Evolutionary conservation across 495 filamentous ascomycete genomes (phyloP).

Genomic region (Xylaria acuta): DNA sequence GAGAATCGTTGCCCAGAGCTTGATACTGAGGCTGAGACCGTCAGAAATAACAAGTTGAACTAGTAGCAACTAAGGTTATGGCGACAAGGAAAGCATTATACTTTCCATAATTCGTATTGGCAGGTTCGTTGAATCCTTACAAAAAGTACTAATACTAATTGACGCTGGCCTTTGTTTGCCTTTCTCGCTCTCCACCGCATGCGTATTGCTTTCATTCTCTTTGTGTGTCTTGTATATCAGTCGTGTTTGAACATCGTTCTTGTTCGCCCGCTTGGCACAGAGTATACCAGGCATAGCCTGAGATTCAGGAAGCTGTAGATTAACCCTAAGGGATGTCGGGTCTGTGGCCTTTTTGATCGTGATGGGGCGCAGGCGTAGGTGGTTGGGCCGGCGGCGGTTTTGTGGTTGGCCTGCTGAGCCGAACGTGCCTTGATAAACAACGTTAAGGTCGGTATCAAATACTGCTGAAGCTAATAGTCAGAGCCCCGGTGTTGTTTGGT

Average conservation of each 20-base stretch:
- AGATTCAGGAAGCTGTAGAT: neutral
- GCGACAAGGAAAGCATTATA: neutral
- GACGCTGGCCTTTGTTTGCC: neutral
- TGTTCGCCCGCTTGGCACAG: neutral
- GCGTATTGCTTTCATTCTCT: neutral
- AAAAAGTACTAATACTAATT: neutral
- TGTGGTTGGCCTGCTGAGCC: neutral
- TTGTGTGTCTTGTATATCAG: neutral
- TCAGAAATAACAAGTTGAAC: neutral
- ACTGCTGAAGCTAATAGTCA: neutral
- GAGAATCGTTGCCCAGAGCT: neutral
- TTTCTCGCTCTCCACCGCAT: neutral
- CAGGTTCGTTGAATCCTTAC: neutral
- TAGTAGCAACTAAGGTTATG: neutral
- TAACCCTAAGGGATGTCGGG: neutral
- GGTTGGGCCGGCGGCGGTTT: neutral
- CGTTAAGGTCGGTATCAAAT: neutral
- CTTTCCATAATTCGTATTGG: neutral
- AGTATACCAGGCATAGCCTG: no score
- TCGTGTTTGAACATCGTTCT: neutral
- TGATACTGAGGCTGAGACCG: neutral
- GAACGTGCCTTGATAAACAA: neutral
- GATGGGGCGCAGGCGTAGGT: neutral
- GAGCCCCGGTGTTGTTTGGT: neutral
- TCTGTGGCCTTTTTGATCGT: neutral